A percentile compares a stretch with the other conserved stretches of the same genome.
Conservation (phyloP, 1,139 yeast species). For the Protomyces inundatus region DNA sequence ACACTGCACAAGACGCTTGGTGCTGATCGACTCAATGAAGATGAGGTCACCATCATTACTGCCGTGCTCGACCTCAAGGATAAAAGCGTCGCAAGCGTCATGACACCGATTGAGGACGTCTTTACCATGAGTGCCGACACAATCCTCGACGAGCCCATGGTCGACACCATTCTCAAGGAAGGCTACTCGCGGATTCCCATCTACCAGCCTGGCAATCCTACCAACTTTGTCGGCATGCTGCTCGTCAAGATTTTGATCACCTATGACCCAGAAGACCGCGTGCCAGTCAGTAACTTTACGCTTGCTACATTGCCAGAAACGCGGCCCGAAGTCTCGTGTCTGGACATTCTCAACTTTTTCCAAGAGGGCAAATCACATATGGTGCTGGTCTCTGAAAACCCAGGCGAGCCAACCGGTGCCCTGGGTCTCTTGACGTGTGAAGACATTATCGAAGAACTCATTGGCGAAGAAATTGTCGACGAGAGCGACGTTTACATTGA, state of each 20-base stretch:
- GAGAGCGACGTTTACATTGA: conserved; percentile 95
- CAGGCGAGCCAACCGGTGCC: conserved; percentile 86
- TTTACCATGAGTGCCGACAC: conserved; percentile 84
- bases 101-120: conserved; percentile 92
- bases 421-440: conserved; percentile 88
- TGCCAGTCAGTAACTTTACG: conserved; percentile 90
- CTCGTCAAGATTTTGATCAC: conserved; percentile 86
- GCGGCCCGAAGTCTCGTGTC: conserved; percentile 81
- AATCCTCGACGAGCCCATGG: conserved; percentile 73
- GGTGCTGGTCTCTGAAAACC: conserved; percentile 84
- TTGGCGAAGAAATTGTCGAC: conserved; percentile 96
- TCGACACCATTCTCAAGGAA: conserved; percentile 84
- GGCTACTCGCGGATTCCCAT: conserved; percentile 97
- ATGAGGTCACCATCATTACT: conserved; percentile 91
- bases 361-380: conserved; percentile 97
- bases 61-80: conserved; percentile 93
- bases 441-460: conserved; percentile 93
- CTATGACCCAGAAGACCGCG: conserved; percentile 93
- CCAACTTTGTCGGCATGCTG: conserved; percentile 90
- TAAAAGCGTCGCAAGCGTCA: conserved; percentile 75
- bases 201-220: conserved; percentile 81
- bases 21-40: conserved; percentile 84
- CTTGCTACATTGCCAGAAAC: conserved; percentile 96
- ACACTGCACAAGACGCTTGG: conserved; percentile 94
- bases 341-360: conserved; percentile 88